These are phyloP conservation scores for Ramaria rubella DNA, from an alignment of 768 basidiomycete species.

Conservation along the genomic window DNA sequence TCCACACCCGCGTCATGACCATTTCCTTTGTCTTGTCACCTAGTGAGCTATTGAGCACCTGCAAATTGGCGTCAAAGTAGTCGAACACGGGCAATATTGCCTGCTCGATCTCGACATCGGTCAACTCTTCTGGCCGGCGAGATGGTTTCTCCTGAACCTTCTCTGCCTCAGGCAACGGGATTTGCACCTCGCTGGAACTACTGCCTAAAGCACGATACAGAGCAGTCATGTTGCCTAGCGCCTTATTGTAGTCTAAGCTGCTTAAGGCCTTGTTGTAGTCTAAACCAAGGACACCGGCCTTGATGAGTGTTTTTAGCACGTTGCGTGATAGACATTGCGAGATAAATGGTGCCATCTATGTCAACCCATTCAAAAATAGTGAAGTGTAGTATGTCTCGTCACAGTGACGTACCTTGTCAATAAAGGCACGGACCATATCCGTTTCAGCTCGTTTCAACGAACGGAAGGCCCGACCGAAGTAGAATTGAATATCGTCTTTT, in stretches of 20 bases:
- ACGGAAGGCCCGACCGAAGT: constrained; percentile 93
- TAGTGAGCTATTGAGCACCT: constrained; percentile 83
- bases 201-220: constrained; percentile 72
- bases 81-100: constrained; percentile 91
- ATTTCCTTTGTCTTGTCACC: constrained; percentile 80
- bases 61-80: constrained; percentile 91
- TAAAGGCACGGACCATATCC: constrained; percentile 93
- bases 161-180: constrained; percentile 67
- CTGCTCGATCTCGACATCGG: constrained; percentile 90
- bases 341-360: constrained; percentile 89
- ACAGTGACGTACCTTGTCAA: constrained; percentile 82
- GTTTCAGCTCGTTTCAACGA: constrained; percentile 87
- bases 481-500: constrained; percentile 96
- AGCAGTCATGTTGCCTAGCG: constrained; percentile 74
- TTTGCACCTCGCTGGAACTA: constrained; percentile 60
- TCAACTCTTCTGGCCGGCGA: constrained; percentile 75
- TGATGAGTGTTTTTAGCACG: constrained; percentile 73
- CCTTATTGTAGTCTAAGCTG: constrained; percentile 83
- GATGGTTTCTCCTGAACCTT: constrained; percentile 34
- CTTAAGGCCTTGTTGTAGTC: constrained; percentile 23
- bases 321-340: constrained; percentile 75
- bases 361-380: neutral
- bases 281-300: constrained; percentile 36
- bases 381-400: neutral
- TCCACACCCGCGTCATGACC: constrained; percentile 94